Base-by-base conservation (phyloP, 129 eudicot genomes). In the Helianthus tuberosus region DNA sequence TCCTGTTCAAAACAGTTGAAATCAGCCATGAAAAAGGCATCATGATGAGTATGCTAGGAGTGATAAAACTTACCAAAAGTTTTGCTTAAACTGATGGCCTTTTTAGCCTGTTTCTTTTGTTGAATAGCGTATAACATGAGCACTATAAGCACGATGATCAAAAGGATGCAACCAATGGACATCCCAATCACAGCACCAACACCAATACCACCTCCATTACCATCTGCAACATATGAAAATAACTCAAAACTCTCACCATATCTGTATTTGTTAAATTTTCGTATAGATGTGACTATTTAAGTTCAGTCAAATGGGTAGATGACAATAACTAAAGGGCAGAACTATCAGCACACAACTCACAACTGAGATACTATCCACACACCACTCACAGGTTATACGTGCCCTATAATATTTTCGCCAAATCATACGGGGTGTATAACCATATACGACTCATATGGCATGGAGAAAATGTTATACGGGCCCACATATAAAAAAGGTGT, bases 91-190 rank as follows among this genome's bases (percentile, higher is more conserved):
- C 83, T 85, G 25, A 86, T 89, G 16, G 99, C 97, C 78, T 74
- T 83, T 77, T 91, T 96, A 76, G 99, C 99, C 0, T 92, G 93
- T 71, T 66, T 82, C 73, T 91, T 94, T 75, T 94, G 99, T 61
- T 80, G 68, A 69, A 90, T 63, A 55, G 99, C 99, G 58, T 94
- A 94, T 35, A 80, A 16, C 59, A 77, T 87, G 14, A 94, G 82
- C 35, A 77, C 96, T 7, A 89, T 67, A 70, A 94, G 88, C 72
- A 87, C 62, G 14, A 94, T 64, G 69, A 88, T 79, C 73, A 91
- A 80, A 74, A 91, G 47, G 57, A 84, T 71, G 39, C 87, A 81
- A 41, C 87, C 91, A 13, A 69, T 64, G n/a, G 89, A 68, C 58
- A 94, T 88, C 65, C 94, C 99, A 20, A 77, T 72, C 46, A 65